A percentile compares a stretch with the other conserved stretches of the same genome.
Evolutionary conservation across 495 filamentous ascomycete genomes (phyloP).

Genomic region (Aspergillus kassunensis): DNA sequence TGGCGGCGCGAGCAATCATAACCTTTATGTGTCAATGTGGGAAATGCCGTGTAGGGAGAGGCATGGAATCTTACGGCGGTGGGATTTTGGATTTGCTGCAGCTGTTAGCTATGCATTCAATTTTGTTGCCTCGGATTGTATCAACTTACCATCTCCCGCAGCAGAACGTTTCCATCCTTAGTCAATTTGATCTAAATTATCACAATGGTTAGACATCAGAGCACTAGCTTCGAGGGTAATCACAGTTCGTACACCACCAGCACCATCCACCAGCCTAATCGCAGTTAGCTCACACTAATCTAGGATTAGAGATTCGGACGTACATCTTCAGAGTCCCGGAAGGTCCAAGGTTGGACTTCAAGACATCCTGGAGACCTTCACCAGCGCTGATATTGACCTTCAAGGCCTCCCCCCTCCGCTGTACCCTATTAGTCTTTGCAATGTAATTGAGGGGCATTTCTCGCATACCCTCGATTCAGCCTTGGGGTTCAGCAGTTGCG

Average conservation of each 20-base stretch:
- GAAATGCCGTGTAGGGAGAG: constrained; percentile 7
- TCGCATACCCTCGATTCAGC: constrained; percentile 84
- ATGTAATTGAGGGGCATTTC: constrained; percentile 27
- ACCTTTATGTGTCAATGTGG: constrained; percentile 49
- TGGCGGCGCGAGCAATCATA: constrained; percentile 98
- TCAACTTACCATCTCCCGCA: constrained; percentile 85
- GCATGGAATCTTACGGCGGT: constrained; percentile 62
- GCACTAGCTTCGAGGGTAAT: constrained; percentile 7
- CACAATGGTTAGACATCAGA: constrained; percentile 14
- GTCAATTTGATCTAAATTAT: constrained; percentile 91
- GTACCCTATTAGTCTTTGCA: constrained; percentile 39
- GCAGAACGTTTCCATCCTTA: constrained; percentile 94
- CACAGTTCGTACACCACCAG: constrained; percentile 69
- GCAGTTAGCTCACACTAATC: constrained; percentile 27
- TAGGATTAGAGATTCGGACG: constrained; percentile 18
- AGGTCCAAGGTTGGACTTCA: constrained; percentile 94
- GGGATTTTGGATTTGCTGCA: constrained; percentile 75
- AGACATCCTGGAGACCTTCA: constrained; percentile 90
- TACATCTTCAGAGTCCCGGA: constrained; percentile 96
- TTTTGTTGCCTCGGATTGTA: background rate
- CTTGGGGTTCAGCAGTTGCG: constrained; percentile 96
- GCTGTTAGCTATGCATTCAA: constrained; percentile 29
- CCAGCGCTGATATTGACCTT: constrained; percentile 95
- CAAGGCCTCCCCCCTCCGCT: constrained; percentile 94
- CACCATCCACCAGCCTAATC: constrained; percentile 85